Base-by-base conservation (phyloP, 148 eudicot species). In the Gaultheria prostrata region DNA sequence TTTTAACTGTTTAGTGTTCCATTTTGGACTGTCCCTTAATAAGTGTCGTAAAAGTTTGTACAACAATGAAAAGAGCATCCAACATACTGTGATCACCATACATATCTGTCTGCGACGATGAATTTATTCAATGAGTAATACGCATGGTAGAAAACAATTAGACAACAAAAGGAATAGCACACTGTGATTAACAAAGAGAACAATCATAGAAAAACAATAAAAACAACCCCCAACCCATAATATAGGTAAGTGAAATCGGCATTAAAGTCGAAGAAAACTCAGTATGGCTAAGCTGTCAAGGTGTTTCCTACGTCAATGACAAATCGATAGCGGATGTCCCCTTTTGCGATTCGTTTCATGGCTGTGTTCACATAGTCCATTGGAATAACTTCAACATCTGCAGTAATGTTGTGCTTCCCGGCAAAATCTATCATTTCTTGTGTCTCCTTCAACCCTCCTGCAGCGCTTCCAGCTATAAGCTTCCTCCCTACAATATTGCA, bases 381-480 rank as follows among this genome's bases (percentile, higher is more conserved):
- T 12, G 70, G 30, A 8, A 79, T 59, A 20, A 79, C 82, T 79
- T 79, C 82, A 59, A 79, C 82, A 79, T 35, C 71, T 59, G 71
- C 70, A 79, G 50, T 59, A 35, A 81, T 81, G 35, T 81, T 81
- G 28, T 81, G 83, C 35, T 81, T 46, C 59, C 76, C 46, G 1
- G 83, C 83, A 81, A 81, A 67, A 65, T 81, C 83, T 30, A 81
- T 11, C 76, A 81, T 81, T 81, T 81, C 83, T 81, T 81, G 83
- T 1, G 76, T 80, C 76, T 80, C 83, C 43, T 80, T 80, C 83
- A 80, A 15, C 57, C 83, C 83, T 7, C 83, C 83, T 15, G 45
- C 21, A 1, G 21, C 3, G n/a, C 82, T 80, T 45, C 75, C 75
- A n/a, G n/a, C 35, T 65, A 80, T 45, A 20, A 63, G 26, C 75